These are phyloP conservation scores for Cryphonectria parasitica DNA, from an alignment of 2,329 filamentous ascomycete species.

Conservation along the genomic window DNA sequence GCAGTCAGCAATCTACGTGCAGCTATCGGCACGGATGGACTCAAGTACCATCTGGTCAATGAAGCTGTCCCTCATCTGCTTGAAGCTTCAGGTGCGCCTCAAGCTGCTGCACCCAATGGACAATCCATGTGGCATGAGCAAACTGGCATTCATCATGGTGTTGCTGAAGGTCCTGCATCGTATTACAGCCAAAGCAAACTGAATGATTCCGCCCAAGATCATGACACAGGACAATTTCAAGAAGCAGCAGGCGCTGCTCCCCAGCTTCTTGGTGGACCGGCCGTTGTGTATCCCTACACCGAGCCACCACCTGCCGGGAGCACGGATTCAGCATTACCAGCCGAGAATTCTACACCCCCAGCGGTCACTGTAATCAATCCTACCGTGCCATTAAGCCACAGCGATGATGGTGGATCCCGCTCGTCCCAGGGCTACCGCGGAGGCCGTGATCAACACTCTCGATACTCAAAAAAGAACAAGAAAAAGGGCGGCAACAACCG, in stretches of 20 bases:
- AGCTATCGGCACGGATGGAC: conserved; percentile 38
- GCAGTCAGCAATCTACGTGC: conserved; percentile 37
- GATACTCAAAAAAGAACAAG: conserved; percentile 29
- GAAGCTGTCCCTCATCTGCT: conserved; percentile 46
- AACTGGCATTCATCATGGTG: conserved; percentile 19
- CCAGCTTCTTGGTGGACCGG: conserved; percentile 3
- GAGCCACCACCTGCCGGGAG: not conserved
- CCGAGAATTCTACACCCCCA: not conserved
- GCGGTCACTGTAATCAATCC: conserved; percentile 4
- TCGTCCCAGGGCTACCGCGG: conserved; percentile 29
- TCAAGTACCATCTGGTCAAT: conserved; percentile 41
- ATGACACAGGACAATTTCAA: conserved; percentile 7
- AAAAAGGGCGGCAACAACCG: conserved; percentile 28
- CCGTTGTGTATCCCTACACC: conserved; percentile 7
- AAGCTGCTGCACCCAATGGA: conserved; percentile 3
- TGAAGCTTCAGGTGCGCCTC: conserved; percentile 24
- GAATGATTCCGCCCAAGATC: not conserved
- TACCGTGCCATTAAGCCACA: conserved; percentile 13
- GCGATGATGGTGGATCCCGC: conserved; percentile 24
- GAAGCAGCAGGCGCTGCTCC: not conserved
- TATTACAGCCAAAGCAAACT: conserved; percentile 19
- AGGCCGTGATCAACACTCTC: conserved; percentile 22
- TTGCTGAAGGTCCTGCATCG: conserved; percentile 9
- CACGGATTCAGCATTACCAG: not conserved
- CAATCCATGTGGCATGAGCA: conserved; percentile 20